These are phyloP conservation scores for Neurospora terricola DNA, from an alignment of 495 filamentous ascomycete genomes.

Conservation along the genomic window DNA sequence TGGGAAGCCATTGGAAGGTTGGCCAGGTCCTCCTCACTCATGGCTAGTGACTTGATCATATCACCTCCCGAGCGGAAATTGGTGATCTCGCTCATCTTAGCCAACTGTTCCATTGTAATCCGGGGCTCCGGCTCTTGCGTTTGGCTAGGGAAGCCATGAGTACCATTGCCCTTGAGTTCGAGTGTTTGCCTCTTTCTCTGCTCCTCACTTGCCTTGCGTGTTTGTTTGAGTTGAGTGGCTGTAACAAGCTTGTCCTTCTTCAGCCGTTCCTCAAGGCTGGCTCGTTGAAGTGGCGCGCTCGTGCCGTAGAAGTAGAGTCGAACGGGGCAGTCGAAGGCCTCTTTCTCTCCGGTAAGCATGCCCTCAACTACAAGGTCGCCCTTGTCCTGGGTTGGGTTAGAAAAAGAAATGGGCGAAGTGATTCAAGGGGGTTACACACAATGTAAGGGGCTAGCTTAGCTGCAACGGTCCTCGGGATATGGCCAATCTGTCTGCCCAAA, in stretches of 20 bases:
- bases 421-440: slow-evolving; percentile 26
- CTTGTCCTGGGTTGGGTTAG: slow-evolving; percentile 17
- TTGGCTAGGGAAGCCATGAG: slow-evolving; percentile 20
- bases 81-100: slow-evolving; percentile 58
- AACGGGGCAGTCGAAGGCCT: slow-evolving; percentile 60
- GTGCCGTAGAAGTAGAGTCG: slow-evolving; percentile 58
- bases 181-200: slow-evolving; percentile 19
- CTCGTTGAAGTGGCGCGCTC: slow-evolving; percentile 37
- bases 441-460: slow-evolving; percentile 66
- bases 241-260: slow-evolving; percentile 47
- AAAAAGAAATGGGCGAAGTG: neutral
- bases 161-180: slow-evolving; percentile 23
- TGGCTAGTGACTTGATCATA: slow-evolving; percentile 55
- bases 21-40: slow-evolving; percentile 60
- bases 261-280: slow-evolving; percentile 48
- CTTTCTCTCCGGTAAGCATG: slow-evolving; percentile 45
- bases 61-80: slow-evolving; percentile 46
- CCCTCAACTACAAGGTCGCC: slow-evolving; percentile 53
- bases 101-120: slow-evolving; percentile 47
- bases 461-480: slow-evolving; percentile 57
- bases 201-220: slow-evolving; percentile 40
- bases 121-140: slow-evolving; percentile 22
- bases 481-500: slow-evolving; percentile 68
- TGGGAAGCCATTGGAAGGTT: slow-evolving; percentile 65
- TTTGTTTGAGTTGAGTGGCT: slow-evolving; percentile 37